phyloP scores from a whole-genome alignment of 441 rosid species.

The Breynia disticha region DNA sequence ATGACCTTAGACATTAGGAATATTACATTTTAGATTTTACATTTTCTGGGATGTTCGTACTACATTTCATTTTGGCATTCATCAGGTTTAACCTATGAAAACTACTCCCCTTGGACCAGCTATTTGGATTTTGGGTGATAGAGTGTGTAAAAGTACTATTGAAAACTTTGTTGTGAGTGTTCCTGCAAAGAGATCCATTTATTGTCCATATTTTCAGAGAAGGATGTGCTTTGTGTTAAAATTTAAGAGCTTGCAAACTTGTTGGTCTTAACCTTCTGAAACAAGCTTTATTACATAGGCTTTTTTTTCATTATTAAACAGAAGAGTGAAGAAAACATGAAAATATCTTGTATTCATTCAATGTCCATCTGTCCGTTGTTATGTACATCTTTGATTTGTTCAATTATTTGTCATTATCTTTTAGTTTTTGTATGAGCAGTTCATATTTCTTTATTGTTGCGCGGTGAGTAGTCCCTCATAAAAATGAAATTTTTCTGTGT shows the following conservation, averaged over 20 bases:
- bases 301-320: neutral
- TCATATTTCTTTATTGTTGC: neutral
- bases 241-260: neutral
- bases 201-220: neutral
- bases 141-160: neutral
- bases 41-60: neutral
- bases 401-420: neutral
- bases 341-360: too few species aligned
- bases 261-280: neutral
- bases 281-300: neutral
- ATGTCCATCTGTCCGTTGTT: too few species aligned
- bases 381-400: too few species aligned
- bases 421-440: neutral
- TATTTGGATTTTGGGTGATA: neutral
- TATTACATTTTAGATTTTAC: neutral
- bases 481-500: constrained; percentile 9
- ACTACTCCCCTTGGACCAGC: neutral
- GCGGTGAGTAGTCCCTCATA: constrained; percentile 1
- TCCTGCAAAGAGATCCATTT: neutral
- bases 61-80: neutral
- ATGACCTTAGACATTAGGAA: too few species aligned
- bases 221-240: neutral
- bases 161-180: neutral
- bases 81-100: neutral
- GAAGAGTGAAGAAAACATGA: neutral